Conservation (phyloP, 495 filamentous ascomycete genomes). For the Xylaria sp. region DNA sequence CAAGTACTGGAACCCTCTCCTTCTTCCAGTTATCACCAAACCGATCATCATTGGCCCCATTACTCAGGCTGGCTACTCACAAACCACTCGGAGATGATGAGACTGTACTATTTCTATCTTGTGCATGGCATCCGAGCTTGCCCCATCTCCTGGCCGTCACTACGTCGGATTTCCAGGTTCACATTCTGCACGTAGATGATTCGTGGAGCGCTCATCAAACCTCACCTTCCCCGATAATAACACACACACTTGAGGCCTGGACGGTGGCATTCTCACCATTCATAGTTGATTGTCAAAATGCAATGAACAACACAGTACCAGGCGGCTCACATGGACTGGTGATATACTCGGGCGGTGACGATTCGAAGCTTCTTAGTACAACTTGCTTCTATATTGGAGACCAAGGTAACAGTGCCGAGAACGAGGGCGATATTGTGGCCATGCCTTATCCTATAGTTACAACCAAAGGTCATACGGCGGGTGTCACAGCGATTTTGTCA, state of each 20-base stretch:
- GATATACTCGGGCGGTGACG: conserved; percentile 75
- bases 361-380: conserved; percentile 55
- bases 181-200: conserved; percentile 51
- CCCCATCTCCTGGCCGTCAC: conserved; percentile 65
- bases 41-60: conserved; percentile 31
- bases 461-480: conserved; percentile 72
- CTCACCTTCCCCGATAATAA: conserved; percentile 41
- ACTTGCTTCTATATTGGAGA: conserved; percentile 33
- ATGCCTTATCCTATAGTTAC: conserved; percentile 40
- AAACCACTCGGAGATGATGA: conserved; percentile 48
- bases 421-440: conserved; percentile 42
- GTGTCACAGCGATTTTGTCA: conserved; percentile 87
- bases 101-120: conserved; percentile 69
- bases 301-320: conserved; percentile 1
- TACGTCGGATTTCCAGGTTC: conserved; percentile 69
- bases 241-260: conserved; percentile 70
- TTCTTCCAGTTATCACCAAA: conserved; percentile 61
- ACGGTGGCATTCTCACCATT: conserved; percentile 60
- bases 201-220: conserved; percentile 37
- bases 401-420: background rate
- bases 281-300: conserved; percentile 7
- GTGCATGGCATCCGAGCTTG: conserved; percentile 70
- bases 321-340: conserved; percentile 25
- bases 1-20: conserved; percentile 72
- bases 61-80: conserved; percentile 44